Evolutionary conservation across 2,329 filamentous ascomycete genomes (phyloP), one percentile per base, ranked within the genome.

Genomic region (Fusarium camptoceras): DNA sequence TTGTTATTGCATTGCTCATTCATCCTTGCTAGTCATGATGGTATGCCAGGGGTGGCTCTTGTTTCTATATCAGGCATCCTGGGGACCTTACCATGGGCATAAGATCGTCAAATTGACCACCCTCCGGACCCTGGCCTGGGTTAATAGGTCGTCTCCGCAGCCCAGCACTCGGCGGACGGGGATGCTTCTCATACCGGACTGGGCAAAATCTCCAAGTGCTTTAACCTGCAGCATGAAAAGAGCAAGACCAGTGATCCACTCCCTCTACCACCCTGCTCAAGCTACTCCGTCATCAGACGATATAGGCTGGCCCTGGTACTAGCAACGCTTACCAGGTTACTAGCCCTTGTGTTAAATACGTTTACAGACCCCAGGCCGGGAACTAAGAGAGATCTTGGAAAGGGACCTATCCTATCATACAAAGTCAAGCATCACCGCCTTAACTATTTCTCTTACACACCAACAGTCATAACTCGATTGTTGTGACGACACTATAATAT

Each of bases 81-180:
- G 55, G 66, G 78, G 76, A 77, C 81, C 81, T 84, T 84, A 82
- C 62, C 49, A 66, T 66, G 43, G 61, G 83, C 84, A 86, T 87
- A 86, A 87, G 83, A 86, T 85, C 82, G 79, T 81, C 85, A 85
- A 86, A 85, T 87, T 87, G 86, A 86, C 84, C 83, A 81, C 82
- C 80, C 81, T 83, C 82, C 81, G 81, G 78, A 80, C 81, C 68
- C 73, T 73, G 64, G 66, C 63, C 51, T 64, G 61, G 65, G 63
- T 63, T 70, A 70, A 71, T 81, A 79, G 81, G 76, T 81, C 82
- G 72, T 75, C 73, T 75, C 75, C 70, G 72, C 65, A 76, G 58
- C 72, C 66, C 59, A 73, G 72, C 63, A 71, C 64, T 64, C 55
- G 68, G 64, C 55, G 59, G 67, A 71, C 68, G 68, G 68, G 70